phyloP scores from a whole-genome alignment of 352 stramenopile species.

The Phytopythium sindhum region DNA sequence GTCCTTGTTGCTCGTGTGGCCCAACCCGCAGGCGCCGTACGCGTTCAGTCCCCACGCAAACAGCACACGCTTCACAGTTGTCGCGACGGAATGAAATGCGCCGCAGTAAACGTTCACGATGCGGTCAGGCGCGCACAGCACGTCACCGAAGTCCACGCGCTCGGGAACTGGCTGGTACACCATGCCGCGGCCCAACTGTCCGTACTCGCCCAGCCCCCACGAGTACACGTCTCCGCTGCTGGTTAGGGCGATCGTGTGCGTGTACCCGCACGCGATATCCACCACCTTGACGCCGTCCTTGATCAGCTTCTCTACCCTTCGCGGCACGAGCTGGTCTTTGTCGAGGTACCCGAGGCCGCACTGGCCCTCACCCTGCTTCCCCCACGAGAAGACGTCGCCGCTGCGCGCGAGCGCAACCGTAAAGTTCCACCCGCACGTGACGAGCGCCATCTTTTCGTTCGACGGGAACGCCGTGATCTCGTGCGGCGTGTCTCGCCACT shows the following conservation, averaged over 20 bases:
- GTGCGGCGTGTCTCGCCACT: conserved; percentile 70
- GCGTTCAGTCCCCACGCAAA: conserved; percentile 80
- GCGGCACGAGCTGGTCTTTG: conserved; percentile 73
- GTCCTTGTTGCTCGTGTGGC: conserved; percentile 79
- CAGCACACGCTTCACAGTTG: conserved; percentile 56
- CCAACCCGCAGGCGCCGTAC: conserved; percentile 75
- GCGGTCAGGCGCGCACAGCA: conserved; percentile 43
- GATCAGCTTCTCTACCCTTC: conserved; percentile 41
- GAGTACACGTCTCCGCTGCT: conserved; percentile 79
- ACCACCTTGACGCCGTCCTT: conserved; percentile 29
- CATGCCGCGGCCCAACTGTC: conserved; percentile 83
- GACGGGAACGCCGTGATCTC: conserved; percentile 46
- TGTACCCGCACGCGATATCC: conserved; percentile 82
- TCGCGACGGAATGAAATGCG: conserved; percentile 77
- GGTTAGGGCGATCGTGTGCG: conserved; percentile 83
- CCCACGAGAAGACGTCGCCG: conserved; percentile 76
- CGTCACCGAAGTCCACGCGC: conserved; percentile 43
- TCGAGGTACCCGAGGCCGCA: conserved; percentile 81
- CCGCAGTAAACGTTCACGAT: conserved; percentile 67
- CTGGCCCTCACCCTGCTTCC: conserved; percentile 85
- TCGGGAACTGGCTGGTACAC: conserved; percentile 80
- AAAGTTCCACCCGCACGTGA: conserved; percentile 85
- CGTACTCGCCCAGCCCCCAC: conserved; percentile 89
- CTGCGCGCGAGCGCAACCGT: conserved; percentile 50
- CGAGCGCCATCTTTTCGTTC: conserved; percentile 31